These are phyloP conservation scores for Ganoderma resinaceum DNA, from an alignment of 1,284 basidiomycete species.

Conservation along the genomic window DNA sequence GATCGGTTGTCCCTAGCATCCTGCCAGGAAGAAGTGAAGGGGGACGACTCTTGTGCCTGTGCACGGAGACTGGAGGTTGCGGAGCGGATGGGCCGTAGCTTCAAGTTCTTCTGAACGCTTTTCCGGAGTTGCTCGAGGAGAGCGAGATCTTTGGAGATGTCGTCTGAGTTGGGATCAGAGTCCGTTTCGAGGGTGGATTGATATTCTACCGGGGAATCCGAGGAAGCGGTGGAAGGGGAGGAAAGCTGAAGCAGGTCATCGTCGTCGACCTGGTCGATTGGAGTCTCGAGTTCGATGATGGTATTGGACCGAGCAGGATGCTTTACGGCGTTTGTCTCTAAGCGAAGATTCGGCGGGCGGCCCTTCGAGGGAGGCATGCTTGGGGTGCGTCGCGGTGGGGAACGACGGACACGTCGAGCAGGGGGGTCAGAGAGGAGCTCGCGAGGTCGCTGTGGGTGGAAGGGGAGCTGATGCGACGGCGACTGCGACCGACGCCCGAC, in stretches of 20 bases:
- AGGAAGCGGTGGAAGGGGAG: conserved; percentile 44
- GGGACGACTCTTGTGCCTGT: conserved; percentile 38
- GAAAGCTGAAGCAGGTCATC: conserved; percentile 36
- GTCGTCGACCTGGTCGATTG: conserved; percentile 39
- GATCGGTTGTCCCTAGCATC: conserved; percentile 43
- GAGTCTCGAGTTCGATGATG: conserved; percentile 45
- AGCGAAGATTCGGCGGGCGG: conserved; percentile 46
- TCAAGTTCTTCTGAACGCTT: conserved; percentile 76
- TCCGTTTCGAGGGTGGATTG: conserved; percentile 37
- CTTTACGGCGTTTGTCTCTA: conserved; percentile 39
- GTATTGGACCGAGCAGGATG: conserved; percentile 40
- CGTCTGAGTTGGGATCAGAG: conserved; percentile 47
- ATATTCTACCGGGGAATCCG: conserved; percentile 38
- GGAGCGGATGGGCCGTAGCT: conserved; percentile 75
- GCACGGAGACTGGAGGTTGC: conserved; percentile 32
- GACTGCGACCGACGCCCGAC: conserved; percentile 6
- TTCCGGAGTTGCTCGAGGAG: conserved; percentile 70
- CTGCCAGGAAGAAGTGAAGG: conserved; percentile 36
- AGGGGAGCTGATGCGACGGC: neutral
- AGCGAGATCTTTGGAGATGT: conserved; percentile 69
- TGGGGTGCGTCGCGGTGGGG: conserved; percentile 6
- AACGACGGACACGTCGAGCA: neutral
- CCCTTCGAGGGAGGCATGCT: conserved; percentile 38
- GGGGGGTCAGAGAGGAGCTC: neutral
- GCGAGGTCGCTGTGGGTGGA: neutral